Base-by-base conservation (phyloP, 164 flowering plant species). In the Vitis cinerea region DNA sequence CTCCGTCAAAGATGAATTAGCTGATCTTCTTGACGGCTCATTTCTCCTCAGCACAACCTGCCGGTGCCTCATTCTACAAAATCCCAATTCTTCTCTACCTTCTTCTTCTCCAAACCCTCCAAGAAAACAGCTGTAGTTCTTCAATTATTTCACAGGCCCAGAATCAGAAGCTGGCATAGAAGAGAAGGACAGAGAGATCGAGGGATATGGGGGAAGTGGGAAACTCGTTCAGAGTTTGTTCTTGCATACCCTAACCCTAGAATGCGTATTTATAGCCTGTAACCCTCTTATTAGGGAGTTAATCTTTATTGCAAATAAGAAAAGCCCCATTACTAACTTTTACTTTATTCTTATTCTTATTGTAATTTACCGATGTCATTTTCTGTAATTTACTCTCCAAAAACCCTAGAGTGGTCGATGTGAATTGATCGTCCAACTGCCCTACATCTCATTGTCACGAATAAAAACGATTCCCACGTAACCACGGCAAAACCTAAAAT, bases 211-310 rank as follows among this genome's bases (percentile, higher is more conserved):
- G 15, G 29, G 23, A 31, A 12, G 50, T 53, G 14, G 15, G 13
- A 47, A 61, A 7, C 49, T 16, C 13, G 8, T 2, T 19, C 1
- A 9, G 54, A n/a, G 65, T n/a, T 66, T 0, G 50, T 62, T 49
- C 52, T 50, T 58, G 67, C 52, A 49, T 74, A 74, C 81, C 84
- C 87, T 81, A 87, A 82, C 85, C 87, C 88, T 86, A 83, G 78
- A 13, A 16, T 67, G 27, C 53, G n/a, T 74, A 75, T 73, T 76
- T 87, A 83, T 84, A 85, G 74, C 63, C 44, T 55, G 59, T 52
- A 65, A 61, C 37, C n/a, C 29, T 8, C 7, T 55, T 27, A 17
- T 19, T 1, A 2, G 31, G 48, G 47, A 37, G 48, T 58, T 13
- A 49, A 50, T 1, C 15, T 53, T 53, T 51, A 51, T 13, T 53